Evolutionary conservation across 2,329 filamentous ascomycete genomes (phyloP).

Genomic region (Zarea fungicola): DNA sequence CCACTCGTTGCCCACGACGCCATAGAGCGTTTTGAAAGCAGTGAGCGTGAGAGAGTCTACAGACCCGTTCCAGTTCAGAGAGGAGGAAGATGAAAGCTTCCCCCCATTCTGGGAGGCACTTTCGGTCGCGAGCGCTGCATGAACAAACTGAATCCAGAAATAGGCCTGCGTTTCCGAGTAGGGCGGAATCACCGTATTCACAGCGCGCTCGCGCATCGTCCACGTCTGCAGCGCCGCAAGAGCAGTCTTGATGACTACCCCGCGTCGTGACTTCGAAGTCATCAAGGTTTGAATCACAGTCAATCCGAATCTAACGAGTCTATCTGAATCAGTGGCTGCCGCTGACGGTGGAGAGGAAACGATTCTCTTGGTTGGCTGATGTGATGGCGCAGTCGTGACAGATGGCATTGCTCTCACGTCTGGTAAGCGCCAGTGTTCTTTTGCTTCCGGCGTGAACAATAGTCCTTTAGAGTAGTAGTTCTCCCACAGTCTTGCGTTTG

Average conservation of each 20-base stretch:
- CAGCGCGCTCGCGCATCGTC: conserved; percentile 20
- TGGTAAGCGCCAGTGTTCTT: conserved; percentile 25
- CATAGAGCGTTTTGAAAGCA: conserved; percentile 21
- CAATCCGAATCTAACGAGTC: conserved; percentile 26
- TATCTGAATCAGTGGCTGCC: conserved; percentile 13
- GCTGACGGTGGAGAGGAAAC: no score
- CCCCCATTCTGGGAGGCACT: neutral
- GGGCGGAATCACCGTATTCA: conserved; percentile 16
- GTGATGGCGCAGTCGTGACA: neutral
- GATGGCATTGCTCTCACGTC: conserved; percentile 26
- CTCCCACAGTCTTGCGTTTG: conserved; percentile 28
- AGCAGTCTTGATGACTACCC: conserved; percentile 23
- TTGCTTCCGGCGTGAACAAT: conserved; percentile 25
- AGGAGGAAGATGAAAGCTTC: no score
- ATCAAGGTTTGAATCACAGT: conserved; percentile 22
- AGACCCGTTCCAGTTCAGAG: neutral
- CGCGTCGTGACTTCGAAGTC: neutral
- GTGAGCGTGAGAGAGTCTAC: neutral
- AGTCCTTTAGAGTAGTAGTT: conserved; percentile 27
- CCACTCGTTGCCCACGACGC: conserved; percentile 23
- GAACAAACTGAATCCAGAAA: conserved; percentile 27
- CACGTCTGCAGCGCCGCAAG: conserved; percentile 21
- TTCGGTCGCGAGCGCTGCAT: conserved; percentile 16
- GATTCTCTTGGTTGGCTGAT: no score
- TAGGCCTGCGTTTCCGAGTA: conserved; percentile 30